These are phyloP conservation scores for Linderniella brevidens DNA, from an alignment of 257 asterid genomes.

Conservation along the genomic window DNA sequence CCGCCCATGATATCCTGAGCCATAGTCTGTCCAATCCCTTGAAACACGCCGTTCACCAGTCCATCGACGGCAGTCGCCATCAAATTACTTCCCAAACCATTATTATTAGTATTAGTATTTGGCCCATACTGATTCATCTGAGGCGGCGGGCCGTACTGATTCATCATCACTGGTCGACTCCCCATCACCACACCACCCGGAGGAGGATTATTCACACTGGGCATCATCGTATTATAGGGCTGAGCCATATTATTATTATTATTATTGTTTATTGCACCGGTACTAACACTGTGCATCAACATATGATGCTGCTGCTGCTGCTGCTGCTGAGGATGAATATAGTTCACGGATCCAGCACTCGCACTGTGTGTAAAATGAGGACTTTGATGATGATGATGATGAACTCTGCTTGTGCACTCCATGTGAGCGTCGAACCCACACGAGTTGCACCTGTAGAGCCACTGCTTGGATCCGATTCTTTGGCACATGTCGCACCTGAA, in stretches of 20 bases:
- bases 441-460: neutral
- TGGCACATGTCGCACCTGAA: neutral
- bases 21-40: conserved; percentile 21
- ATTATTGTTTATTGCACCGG: conserved; percentile 4
- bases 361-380: conserved; percentile 11
- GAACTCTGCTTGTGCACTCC: neutral
- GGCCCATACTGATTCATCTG: neutral
- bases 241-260: neutral
- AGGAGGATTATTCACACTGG: too few species aligned
- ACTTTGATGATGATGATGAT: neutral
- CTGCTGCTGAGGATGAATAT: neutral
- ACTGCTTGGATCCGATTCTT: neutral
- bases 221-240: neutral
- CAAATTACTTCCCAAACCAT: conserved; percentile 12
- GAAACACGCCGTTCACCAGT: conserved; percentile 27
- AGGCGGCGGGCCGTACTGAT: conserved; percentile 6
- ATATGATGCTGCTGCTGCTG: neutral
- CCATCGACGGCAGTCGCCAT: conserved; percentile 23
- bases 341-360: conserved; percentile 10
- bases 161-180: conserved; percentile 4
- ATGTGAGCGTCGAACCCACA: neutral
- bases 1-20: conserved; percentile 9
- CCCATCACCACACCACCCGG: conserved; percentile 2
- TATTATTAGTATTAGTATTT: too few species aligned
- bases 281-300: conserved; percentile 6